Base-by-base conservation (phyloP, 192 early-diverging fungal species). In the Podila minutissima region DNA sequence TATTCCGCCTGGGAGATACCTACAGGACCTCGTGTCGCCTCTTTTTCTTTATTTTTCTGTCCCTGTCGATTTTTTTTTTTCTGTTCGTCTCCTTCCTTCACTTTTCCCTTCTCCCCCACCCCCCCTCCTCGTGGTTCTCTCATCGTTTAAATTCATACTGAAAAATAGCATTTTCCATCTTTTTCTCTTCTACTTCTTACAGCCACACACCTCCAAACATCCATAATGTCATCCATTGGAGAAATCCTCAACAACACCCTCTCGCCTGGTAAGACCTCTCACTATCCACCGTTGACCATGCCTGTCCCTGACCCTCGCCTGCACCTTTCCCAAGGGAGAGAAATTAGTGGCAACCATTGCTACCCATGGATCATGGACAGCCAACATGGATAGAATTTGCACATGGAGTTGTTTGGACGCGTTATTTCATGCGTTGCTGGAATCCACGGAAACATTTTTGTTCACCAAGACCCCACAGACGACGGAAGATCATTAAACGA, bases 201-300 rank as follows among this genome's bases (percentile, higher is more conserved):
- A 50, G 37, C 26, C 20, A 15, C 26, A 51, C 5, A 51, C 8
- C 62, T 48, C 19, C 17, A 65, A 8, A 41, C 29, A 41, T 41
- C 38, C 62, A 59, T 59, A 28, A 81, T 81, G 77, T 66, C 77
- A 11, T 81, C 77, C 83, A 89, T 94, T 82, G 86, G 90, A 71
- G 92, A 92, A 66, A 89, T 95, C 79, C 91, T 96, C 67, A 79
- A 85, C 58, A 90, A 92, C 82, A 94, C 95, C 62, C 91, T 96
- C 60, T 93, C 91, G 75, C 88, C 91, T 66, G 88, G 92, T 91
- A 89, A 78, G 75, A 38, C 50, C 19, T 31, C 35, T 37, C 35
- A 46, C 20, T 35, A 11, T 5, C 33, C 37, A 8, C 15, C 35
- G 12, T 46, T 22, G 35, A 13, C 32, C 5, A 17, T 9, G n/a